Evolutionary conservation across 2,329 filamentous ascomycete genomes (phyloP).

Genomic region (Hymenoscyphus albidus): DNA sequence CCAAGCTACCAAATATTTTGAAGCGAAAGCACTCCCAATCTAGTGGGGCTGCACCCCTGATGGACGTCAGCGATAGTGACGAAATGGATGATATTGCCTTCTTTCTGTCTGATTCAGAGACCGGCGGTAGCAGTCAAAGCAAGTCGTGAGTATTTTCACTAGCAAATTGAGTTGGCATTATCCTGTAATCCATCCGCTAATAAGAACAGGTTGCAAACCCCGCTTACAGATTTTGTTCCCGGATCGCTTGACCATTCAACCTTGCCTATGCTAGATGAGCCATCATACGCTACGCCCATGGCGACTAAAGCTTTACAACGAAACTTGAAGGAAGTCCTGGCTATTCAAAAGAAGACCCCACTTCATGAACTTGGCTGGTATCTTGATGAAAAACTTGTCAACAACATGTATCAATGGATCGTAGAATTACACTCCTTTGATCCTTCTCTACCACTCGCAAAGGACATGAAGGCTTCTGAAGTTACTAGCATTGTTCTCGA

Average conservation of each 20-base stretch:
- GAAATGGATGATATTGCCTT: slow-evolving; percentile 38
- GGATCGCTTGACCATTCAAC: slow-evolving; percentile 58
- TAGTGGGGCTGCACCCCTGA: background rate
- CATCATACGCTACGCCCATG: slow-evolving; percentile 57
- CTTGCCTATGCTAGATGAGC: slow-evolving; percentile 62
- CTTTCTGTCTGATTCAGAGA: slow-evolving; percentile 38
- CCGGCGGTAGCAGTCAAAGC: background rate
- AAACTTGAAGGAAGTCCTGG: slow-evolving; percentile 61
- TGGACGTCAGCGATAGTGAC: slow-evolving; percentile 27
- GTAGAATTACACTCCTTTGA: slow-evolving; percentile 86
- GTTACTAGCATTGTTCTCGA: slow-evolving; percentile 73
- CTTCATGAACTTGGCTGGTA: slow-evolving; percentile 77
- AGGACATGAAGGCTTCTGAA: slow-evolving; percentile 64
- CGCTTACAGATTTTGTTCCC: slow-evolving; percentile 59
- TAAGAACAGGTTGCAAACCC: slow-evolving; percentile 5
- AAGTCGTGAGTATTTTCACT: background rate
- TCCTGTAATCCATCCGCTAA: background rate
- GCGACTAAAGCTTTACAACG: slow-evolving; percentile 61
- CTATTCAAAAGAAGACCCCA: slow-evolving; percentile 58
- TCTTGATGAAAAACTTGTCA: slow-evolving; percentile 56
- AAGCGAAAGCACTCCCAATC: slow-evolving; percentile 17
- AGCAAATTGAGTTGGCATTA: background rate
- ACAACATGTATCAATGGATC: slow-evolving; percentile 81
- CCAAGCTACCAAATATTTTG: slow-evolving; percentile 13
- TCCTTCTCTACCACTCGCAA: slow-evolving; percentile 59